phyloP scores from a whole-genome alignment of 805 yeast species.

The Kodamaea fukazawae region DNA sequence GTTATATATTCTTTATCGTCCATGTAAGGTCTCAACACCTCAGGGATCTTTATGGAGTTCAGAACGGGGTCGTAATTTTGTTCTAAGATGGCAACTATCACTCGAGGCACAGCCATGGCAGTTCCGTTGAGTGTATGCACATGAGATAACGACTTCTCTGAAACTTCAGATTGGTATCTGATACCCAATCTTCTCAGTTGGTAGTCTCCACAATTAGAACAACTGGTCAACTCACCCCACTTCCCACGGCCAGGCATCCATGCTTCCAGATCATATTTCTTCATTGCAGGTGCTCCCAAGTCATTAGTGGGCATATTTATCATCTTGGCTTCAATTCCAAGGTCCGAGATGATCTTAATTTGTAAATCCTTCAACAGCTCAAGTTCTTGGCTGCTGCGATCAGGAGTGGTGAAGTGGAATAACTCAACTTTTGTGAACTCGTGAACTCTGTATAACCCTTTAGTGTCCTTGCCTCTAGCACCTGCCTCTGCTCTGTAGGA shows the following conservation, averaged over 20 bases:
- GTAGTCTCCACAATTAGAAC: constrained; percentile 89
- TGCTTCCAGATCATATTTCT: constrained; percentile 91
- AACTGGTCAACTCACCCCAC: constrained; percentile 91
- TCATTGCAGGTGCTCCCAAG: constrained; percentile 88
- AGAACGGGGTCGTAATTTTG: constrained; percentile 66
- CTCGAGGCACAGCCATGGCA: constrained; percentile 91
- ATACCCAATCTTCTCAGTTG: constrained; percentile 84
- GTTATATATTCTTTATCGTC: constrained; percentile 52
- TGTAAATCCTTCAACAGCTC: constrained; percentile 66
- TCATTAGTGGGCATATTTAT: constrained; percentile 88
- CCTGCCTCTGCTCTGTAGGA: constrained; percentile 97
- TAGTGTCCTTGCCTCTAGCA: constrained; percentile 88
- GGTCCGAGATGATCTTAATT: constrained; percentile 53
- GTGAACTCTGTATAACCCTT: constrained; percentile 91
- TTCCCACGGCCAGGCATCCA: constrained; percentile 96
- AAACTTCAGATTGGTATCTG: constrained; percentile 40
- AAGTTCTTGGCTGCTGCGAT: constrained; percentile 48
- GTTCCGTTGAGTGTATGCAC: constrained; percentile 93
- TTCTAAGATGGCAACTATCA: constrained; percentile 86
- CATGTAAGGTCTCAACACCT: constrained; percentile 68
- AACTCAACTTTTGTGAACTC: constrained; percentile 95
- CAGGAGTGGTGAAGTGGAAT: constrained; percentile 64
- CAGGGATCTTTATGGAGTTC: constrained; percentile 59
- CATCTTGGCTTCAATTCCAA: constrained; percentile 80
- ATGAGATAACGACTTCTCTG: constrained; percentile 37